These are phyloP conservation scores for Gyromitra esculenta DNA, from an alignment of 2,329 filamentous ascomycete genomes.

Conservation along the genomic window DNA sequence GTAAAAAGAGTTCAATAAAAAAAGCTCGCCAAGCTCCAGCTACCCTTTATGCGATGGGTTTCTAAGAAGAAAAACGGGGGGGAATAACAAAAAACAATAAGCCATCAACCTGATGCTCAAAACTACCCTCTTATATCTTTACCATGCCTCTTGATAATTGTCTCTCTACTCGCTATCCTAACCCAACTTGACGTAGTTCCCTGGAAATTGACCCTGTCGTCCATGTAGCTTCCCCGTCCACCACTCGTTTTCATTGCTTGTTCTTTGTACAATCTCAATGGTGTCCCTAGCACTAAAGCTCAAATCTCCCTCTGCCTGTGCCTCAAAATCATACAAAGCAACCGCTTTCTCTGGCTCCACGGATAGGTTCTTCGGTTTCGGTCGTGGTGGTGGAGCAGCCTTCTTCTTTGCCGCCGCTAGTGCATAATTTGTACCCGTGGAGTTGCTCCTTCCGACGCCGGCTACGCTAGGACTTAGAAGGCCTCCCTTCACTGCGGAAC, in stretches of 20 bases:
- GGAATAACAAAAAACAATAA: constrained; percentile 12
- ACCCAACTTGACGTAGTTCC: constrained; percentile 67
- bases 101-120: constrained; percentile 20
- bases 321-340: constrained; percentile 94
- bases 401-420: constrained; percentile 72
- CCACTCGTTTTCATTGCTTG: constrained; percentile 96
- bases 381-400: constrained; percentile 76
- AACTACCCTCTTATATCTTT: neutral
- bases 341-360: constrained; percentile 77
- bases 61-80: constrained; percentile 27
- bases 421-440: constrained; percentile 62
- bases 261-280: constrained; percentile 86
- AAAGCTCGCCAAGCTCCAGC: constrained; percentile 13
- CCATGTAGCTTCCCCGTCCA: constrained; percentile 86
- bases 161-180: neutral
- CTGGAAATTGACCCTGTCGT: constrained; percentile 91
- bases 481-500: constrained; percentile 17
- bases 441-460: constrained; percentile 61
- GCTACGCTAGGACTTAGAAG: constrained; percentile 38
- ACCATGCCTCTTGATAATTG: neutral
- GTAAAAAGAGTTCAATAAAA: constrained; percentile 21
- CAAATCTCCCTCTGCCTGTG: constrained; percentile 91
- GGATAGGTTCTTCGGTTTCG: constrained; percentile 79
- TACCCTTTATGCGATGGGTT: constrained; percentile 27
- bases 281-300: constrained; percentile 88